phyloP scores from a whole-genome alignment of 805 yeast genomes.

The Myxozyma lipomycoides region DNA sequence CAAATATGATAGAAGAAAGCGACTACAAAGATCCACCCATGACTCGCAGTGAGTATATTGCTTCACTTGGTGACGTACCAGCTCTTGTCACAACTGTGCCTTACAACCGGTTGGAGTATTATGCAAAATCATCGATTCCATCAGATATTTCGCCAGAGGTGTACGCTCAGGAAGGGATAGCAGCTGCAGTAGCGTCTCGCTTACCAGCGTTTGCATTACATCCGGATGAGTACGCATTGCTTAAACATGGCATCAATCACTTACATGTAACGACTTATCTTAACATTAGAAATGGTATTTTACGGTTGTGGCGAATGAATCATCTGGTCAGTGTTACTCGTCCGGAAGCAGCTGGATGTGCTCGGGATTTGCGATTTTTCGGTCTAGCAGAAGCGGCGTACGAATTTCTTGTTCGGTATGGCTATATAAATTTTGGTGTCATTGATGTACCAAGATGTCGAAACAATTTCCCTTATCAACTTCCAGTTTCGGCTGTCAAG shows the following conservation, averaged over 20 bases:
- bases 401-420: conserved; percentile 42
- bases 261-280: conserved; percentile 43
- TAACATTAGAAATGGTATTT: conserved; percentile 43
- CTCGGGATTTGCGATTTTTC: conserved; percentile 39
- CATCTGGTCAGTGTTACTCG: conserved; percentile 42
- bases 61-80: conserved; percentile 22
- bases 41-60: conserved; percentile 26
- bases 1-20: conserved; percentile 24
- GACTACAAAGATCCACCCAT: conserved; percentile 27
- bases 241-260: conserved; percentile 36
- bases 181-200: conserved; percentile 42
- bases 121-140: conserved; percentile 41
- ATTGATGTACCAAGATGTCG: conserved; percentile 33
- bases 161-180: conserved; percentile 26
- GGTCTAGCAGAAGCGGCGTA: conserved; percentile 44
- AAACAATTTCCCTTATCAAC: conserved; percentile 21
- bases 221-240: conserved; percentile 38
- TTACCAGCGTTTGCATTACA: conserved; percentile 40
- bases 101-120: conserved; percentile 34
- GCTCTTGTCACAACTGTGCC: conserved; percentile 28
- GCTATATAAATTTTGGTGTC: conserved; percentile 45
- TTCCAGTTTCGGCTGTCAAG: conserved; percentile 30
- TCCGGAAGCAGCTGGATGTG: conserved; percentile 45
- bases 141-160: conserved; percentile 34
- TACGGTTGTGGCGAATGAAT: conserved; percentile 43